Base-by-base conservation (phyloP, 192 early-diverging fungal species). In the Podila epicladia region DNA sequence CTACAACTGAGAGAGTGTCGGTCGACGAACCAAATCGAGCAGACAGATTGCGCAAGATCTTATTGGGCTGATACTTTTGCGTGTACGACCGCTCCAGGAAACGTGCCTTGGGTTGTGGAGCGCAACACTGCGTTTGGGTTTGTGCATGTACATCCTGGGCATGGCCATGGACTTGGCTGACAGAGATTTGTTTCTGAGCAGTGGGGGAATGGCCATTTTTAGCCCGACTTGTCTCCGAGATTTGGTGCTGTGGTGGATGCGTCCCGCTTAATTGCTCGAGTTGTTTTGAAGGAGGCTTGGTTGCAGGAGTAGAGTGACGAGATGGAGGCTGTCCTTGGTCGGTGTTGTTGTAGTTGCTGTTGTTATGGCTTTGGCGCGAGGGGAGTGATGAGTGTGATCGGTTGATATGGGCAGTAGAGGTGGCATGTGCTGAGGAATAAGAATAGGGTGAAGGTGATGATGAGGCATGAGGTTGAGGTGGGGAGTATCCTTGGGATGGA, bases 1-100 rank as follows among this genome's bases (percentile, higher is more conserved):
- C 53, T 26, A 26, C 20, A 55, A 55, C 11, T 8, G 53, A 22
- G 3, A 55, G 53, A 0, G 19, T 53, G n/a, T 55, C 53, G 24
- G 53, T 55, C n/a, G 53, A 55, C n/a, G 53, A 55, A 26, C 53
- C 53, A 55, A 55, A 55, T 24, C 53, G 53, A 24, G 53, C 53
- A 2, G 53, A 55, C n/a, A 55, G 53, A 55, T 55, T 55, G 53
- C 53, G 53, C 22, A 55, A 22, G 53, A 55, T 55, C 53, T 55
- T 55, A 26, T 26, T 55, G 53, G 53, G 53, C 24, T 55, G 53
- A 11, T 26, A 26, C 53, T 45, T 45, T 45, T 55, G 53, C 11
- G 53, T 55, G 11, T n/a, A 55, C 17, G 53, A 55, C 9, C 53
- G 53, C 53, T 24, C 53, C 9, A 55, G 24, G 22, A 55, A 55